A percentile compares a stretch with the other conserved stretches of the same genome.
Conservation (phyloP, 192 early-diverging fungal species). For the Obelidium mucronatum region DNA sequence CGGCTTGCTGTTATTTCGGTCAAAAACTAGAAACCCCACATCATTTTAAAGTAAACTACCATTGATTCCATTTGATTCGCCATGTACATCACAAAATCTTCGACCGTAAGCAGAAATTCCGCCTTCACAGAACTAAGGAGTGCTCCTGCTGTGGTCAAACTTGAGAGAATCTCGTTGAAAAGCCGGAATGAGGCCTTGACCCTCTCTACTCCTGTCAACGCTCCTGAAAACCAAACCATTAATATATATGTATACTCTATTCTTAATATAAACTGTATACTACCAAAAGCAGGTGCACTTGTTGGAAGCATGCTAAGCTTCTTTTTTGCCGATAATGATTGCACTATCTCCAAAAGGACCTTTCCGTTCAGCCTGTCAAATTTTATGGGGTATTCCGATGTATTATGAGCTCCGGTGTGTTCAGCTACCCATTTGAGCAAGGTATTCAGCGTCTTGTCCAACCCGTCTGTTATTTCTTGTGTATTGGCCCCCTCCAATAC, state of each 20-base stretch:
- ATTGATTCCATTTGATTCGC: conserved; percentile 16
- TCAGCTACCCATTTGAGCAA: conserved; percentile 54
- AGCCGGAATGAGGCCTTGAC: conserved; percentile 30
- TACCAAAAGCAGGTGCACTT: neutral
- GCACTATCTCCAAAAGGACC: conserved; percentile 47
- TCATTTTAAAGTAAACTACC: conserved; percentile 5
- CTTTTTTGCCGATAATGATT: conserved; percentile 53
- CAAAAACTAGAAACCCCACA: neutral
- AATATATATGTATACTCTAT: too few species aligned
- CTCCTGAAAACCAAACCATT: neutral
- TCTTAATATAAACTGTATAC: too few species aligned
- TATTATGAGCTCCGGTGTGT: conserved; percentile 28
- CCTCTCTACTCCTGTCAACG: conserved; percentile 34
- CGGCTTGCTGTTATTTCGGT: conserved; percentile 21
- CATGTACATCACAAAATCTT: conserved; percentile 43
- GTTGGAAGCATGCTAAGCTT: conserved; percentile 3
- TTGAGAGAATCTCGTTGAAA: conserved; percentile 43
- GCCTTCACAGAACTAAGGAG: conserved; percentile 54
- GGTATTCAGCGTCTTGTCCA: conserved; percentile 34
- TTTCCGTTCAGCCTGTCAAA: conserved; percentile 34
- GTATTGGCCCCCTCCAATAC: conserved; percentile 38
- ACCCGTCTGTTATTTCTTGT: conserved; percentile 24
- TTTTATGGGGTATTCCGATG: conserved; percentile 35
- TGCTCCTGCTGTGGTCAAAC: conserved; percentile 45
- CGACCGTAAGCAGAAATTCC: conserved; percentile 52